Conservation (phyloP, 768 basidiomycete species). For the Pleurotus citrinopileatus region DNA sequence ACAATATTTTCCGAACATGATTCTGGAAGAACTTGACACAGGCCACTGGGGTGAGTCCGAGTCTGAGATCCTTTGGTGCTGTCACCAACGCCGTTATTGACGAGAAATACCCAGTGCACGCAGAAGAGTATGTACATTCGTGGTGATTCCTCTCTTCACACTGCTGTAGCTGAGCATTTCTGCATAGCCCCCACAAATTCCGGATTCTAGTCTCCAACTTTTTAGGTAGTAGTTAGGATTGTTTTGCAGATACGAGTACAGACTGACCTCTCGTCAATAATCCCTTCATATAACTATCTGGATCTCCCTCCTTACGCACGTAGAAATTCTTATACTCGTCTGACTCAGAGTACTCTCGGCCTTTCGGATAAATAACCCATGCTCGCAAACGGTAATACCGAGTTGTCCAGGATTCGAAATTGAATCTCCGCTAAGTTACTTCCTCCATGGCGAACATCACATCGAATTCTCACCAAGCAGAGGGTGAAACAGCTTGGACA, state of each 20-base stretch:
- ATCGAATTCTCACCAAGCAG: background rate
- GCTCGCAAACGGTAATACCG: no score
- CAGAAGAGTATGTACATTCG: constrained; percentile 52
- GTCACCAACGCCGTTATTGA: background rate
- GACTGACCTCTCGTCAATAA: no score
- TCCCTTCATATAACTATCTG: no score
- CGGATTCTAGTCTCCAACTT: background rate
- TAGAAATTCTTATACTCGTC: no score
- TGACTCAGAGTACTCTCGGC: no score
- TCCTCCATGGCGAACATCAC: background rate
- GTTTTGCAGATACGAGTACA: no score
- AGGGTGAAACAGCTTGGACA: background rate
- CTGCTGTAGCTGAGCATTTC: background rate
- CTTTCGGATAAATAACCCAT: no score
- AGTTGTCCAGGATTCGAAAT: no score
- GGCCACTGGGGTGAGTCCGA: constrained; percentile 80
- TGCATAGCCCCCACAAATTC: constrained; percentile 1
- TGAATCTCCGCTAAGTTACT: background rate
- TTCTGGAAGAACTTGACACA: constrained; percentile 62
- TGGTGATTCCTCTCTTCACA: background rate
- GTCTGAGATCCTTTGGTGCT: constrained; percentile 17
- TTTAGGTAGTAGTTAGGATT: background rate
- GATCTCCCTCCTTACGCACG: no score
- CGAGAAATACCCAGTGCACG: constrained; percentile 46
- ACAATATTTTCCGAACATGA: constrained; percentile 72